These are phyloP conservation scores for Penicillium diatomitis DNA, from an alignment of 495 filamentous ascomycete species.

Conservation along the genomic window DNA sequence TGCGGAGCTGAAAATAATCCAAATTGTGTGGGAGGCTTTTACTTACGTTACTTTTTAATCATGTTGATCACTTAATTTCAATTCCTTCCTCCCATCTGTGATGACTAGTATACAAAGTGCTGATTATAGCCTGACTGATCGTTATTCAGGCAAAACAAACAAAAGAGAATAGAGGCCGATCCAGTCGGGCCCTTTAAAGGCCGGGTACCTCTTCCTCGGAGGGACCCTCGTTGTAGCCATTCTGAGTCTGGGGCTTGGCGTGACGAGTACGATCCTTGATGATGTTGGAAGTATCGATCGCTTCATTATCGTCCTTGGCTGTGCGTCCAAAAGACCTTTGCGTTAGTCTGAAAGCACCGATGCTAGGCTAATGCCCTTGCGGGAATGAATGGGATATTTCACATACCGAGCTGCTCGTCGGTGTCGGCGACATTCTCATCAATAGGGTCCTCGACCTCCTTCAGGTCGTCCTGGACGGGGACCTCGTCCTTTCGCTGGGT, in stretches of 20 bases:
- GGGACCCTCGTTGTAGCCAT: conserved; percentile 1
- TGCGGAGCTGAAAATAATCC: no score
- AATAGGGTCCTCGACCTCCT: not conserved
- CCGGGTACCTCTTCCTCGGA: not conserved
- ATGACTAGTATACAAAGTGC: no score
- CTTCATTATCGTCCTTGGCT: not conserved
- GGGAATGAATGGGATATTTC: not conserved
- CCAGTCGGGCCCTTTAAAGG: no score
- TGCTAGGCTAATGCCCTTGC: not conserved
- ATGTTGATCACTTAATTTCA: no score
- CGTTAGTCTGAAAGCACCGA: no score
- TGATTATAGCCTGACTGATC: no score
- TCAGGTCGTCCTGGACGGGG: not conserved
- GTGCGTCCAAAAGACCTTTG: no score
- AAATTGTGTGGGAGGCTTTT: no score
- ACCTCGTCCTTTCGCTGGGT: not conserved
- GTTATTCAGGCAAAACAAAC: no score
- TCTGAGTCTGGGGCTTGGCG: not conserved
- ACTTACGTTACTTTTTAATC: no score
- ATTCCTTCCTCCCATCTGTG: no score
- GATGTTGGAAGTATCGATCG: not conserved
- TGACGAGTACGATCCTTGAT: not conserved
- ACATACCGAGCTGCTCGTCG: not conserved
- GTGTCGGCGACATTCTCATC: not conserved
- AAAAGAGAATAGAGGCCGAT: no score